phyloP scores from a whole-genome alignment of 2,329 filamentous ascomycete genomes.

The Raffaelea arxii region DNA sequence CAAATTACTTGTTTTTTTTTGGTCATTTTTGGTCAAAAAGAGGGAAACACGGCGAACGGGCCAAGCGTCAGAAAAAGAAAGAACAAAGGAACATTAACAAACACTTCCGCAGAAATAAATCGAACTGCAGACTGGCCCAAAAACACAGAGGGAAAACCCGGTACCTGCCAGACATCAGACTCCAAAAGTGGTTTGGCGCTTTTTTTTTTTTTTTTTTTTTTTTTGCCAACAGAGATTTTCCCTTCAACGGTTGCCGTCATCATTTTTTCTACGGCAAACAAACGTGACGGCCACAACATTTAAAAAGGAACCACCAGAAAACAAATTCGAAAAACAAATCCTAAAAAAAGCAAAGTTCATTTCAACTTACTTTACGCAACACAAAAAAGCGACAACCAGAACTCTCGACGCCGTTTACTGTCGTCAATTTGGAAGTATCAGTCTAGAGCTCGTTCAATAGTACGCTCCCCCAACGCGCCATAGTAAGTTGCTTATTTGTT shows the following conservation, averaged over 20 bases:
- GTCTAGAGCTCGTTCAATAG: too few relatives aligned
- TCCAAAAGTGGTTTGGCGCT: slow-evolving; percentile 10
- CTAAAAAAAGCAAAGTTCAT: too few relatives aligned
- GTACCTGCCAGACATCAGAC: neutral
- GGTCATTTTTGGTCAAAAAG: neutral
- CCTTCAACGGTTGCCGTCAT: neutral
- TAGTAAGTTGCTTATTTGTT: neutral
- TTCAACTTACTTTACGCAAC: too few relatives aligned
- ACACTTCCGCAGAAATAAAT: neutral
- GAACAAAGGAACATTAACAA: slow-evolving; percentile 1
- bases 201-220: slow-evolving; percentile 1
- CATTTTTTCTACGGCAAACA: neutral
- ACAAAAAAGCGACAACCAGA: too few relatives aligned
- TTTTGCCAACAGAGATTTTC: neutral
- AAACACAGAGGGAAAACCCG: neutral
- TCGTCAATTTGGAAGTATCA: too few relatives aligned
- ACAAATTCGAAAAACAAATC: too few relatives aligned
- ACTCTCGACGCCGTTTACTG: too few relatives aligned
- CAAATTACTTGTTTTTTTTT: slow-evolving; percentile 1
- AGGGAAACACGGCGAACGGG: neutral
- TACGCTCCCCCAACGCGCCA: too few relatives aligned
- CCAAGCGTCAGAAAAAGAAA: slow-evolving; percentile 1
- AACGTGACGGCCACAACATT: neutral
- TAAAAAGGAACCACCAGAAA: neutral
- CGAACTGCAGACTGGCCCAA: neutral